Evolutionary conservation across 768 basidiomycete species (phyloP).

Genomic region (Lyophyllum semitale): DNA sequence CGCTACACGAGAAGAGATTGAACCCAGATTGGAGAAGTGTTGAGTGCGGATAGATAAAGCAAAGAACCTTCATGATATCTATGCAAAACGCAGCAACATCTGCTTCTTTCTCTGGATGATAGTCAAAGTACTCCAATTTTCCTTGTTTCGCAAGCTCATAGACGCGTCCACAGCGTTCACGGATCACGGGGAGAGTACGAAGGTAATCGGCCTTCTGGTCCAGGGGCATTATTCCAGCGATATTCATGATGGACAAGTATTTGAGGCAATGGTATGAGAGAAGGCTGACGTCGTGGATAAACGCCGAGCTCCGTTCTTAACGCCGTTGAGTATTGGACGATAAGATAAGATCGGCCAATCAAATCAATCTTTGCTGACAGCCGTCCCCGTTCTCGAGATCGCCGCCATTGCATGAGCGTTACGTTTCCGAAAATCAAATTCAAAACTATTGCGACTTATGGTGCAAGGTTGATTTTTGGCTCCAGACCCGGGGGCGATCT

Average conservation of each 20-base stretch:
- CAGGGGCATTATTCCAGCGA: conserved; percentile 27
- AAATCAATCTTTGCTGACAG: too few species aligned
- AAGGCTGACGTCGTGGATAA: too few species aligned
- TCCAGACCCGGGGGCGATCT: too few species aligned
- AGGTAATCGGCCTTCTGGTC: conserved; percentile 64
- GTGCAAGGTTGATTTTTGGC: too few species aligned
- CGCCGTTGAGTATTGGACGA: too few species aligned
- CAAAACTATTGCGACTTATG: too few species aligned
- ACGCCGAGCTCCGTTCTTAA: too few species aligned
- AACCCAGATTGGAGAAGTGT: conserved; percentile 11
- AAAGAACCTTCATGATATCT: conserved; percentile 70
- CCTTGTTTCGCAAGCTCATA: conserved; percentile 74
- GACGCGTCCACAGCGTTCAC: conserved; percentile 80
- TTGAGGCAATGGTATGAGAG: not conserved
- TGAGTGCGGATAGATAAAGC: not conserved
- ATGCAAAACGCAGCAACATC: conserved; percentile 75
- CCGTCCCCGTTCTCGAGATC: too few species aligned
- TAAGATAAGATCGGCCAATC: too few species aligned
- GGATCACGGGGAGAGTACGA: conserved; percentile 85
- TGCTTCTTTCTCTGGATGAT: conserved; percentile 74
- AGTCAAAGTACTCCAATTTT: conserved; percentile 83
- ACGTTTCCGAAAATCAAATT: too few species aligned
- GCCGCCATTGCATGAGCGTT: too few species aligned
- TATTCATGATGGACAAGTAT: conserved; percentile 27
- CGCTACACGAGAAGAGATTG: conserved; percentile 47